These are phyloP conservation scores for Caloboletus firmus DNA, from an alignment of 1,284 basidiomycete species.

Conservation along the genomic window DNA sequence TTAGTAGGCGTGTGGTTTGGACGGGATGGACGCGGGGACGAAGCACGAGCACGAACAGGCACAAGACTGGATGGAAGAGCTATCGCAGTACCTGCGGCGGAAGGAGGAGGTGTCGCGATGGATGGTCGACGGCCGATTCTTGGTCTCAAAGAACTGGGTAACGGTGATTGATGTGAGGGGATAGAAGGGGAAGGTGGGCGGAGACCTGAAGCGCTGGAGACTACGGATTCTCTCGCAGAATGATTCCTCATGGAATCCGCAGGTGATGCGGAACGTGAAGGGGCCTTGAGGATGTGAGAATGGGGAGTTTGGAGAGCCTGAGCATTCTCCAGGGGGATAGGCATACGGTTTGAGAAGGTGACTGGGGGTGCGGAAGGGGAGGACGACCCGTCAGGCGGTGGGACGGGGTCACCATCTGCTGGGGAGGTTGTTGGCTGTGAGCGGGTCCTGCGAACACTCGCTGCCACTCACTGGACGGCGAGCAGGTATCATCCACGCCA, in stretches of 20 bases:
- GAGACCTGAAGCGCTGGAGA: constrained; percentile 17
- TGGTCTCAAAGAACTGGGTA: constrained; percentile 35
- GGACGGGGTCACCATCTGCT: background rate
- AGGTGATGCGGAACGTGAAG: constrained; percentile 42
- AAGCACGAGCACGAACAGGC: constrained; percentile 21
- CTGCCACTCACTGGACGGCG: constrained; percentile 4
- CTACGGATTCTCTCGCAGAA: constrained; percentile 23
- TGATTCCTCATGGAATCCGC: constrained; percentile 28
- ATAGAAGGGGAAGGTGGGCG: constrained; percentile 31
- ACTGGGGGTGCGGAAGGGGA: constrained; percentile 4
- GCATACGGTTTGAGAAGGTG: constrained; percentile 10
- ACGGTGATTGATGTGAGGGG: constrained; percentile 18
- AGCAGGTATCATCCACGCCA: constrained; percentile 44
- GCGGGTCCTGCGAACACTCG: background rate
- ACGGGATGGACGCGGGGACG: constrained; percentile 21
- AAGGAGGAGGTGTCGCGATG: constrained; percentile 31
- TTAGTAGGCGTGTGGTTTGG: constrained; percentile 13
- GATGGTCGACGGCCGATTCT: constrained; percentile 40
- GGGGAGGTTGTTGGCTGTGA: background rate
- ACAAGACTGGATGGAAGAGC: constrained; percentile 24
- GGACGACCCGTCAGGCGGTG: constrained; percentile 15
- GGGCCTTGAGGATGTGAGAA: constrained; percentile 13
- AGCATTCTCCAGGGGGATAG: constrained; percentile 9
- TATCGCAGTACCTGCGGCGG: constrained; percentile 13
- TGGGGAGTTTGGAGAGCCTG: constrained; percentile 9